Conservation (phyloP, 164 flowering plant genomes). For the Umbellularia californica region DNA sequence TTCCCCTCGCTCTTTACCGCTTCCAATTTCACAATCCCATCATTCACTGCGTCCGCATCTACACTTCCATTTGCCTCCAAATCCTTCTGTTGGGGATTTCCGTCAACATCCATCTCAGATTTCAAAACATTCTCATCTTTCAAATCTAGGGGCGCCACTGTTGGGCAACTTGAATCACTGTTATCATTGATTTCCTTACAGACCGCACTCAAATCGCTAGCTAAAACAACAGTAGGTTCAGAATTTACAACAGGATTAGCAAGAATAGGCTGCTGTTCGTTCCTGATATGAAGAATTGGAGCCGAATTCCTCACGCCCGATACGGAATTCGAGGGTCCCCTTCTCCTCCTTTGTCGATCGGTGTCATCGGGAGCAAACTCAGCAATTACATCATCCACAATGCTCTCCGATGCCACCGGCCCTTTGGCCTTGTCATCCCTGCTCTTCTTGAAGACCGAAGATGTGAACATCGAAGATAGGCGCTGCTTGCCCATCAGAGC, state of each 20-base stretch:
- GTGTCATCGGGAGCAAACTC: constrained; percentile 87
- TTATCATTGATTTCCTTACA: not conserved
- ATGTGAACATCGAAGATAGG: constrained; percentile 75
- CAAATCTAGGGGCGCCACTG: constrained; percentile 7
- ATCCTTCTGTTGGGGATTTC: constrained; percentile 5
- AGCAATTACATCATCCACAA: constrained; percentile 86
- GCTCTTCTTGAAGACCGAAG: constrained; percentile 41
- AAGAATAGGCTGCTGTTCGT: constrained; percentile 12
- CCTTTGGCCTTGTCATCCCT: constrained; percentile 20
- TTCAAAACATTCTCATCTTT: constrained; percentile 9
- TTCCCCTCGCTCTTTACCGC: constrained; percentile 22
- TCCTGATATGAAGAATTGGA: constrained; percentile 15
- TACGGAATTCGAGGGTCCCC: constrained; percentile 20
- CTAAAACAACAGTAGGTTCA: constrained; percentile 7
- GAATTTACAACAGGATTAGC: constrained; percentile 11
- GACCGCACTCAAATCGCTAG: not conserved
- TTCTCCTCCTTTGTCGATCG: constrained; percentile 70
- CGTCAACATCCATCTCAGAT: constrained; percentile 10
- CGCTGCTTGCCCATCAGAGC: constrained; percentile 89
- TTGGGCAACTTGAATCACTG: constrained; percentile 2
- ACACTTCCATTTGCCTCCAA: not conserved
- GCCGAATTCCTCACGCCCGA: not conserved
- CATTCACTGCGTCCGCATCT: constrained; percentile 4
- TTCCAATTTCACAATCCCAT: constrained; percentile 30
- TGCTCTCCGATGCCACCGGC: constrained; percentile 38